Conservation (phyloP, 441 rosid genomes). For the Erodium trifolium region DNA sequence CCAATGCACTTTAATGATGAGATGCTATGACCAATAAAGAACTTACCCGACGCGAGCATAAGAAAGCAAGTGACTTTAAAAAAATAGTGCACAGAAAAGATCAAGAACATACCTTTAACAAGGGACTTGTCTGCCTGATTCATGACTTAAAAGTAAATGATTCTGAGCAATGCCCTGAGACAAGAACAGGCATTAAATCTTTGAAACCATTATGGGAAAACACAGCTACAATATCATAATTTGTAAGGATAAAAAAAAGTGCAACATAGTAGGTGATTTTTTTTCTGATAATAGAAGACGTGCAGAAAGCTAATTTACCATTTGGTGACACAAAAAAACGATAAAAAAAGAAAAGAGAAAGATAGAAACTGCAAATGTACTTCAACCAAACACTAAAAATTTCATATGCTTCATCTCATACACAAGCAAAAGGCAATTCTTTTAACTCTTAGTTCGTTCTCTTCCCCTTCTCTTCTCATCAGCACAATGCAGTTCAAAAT, state of each 20-base stretch:
- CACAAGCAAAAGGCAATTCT: too few species aligned
- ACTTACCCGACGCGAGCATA: neutral
- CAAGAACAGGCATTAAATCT: conserved; percentile 15
- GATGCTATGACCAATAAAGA: too few species aligned
- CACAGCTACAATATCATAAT: neutral
- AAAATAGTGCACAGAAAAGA: conserved; percentile 8
- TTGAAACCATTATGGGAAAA: neutral
- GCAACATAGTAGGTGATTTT: neutral
- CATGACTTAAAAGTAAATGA: conserved; percentile 28
- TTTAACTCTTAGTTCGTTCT: too few species aligned
- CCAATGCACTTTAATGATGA: neutral
- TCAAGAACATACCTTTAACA: conserved; percentile 35
- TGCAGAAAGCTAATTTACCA: too few species aligned
- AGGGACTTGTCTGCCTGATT: conserved; percentile 43
- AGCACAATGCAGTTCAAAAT: conserved; percentile 27
- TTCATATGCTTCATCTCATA: too few species aligned
- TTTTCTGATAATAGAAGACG: too few species aligned
- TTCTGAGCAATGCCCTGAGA: conserved; percentile 25
- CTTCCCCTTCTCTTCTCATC: neutral
- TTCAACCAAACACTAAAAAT: too few species aligned
- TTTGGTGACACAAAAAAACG: too few species aligned
- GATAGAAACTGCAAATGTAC: too few species aligned
- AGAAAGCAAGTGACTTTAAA: neutral
- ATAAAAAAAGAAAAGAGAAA: too few species aligned
- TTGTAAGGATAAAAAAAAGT: neutral